Conservation (phyloP, 441 rosid genomes). For the Omphalea diandra region DNA sequence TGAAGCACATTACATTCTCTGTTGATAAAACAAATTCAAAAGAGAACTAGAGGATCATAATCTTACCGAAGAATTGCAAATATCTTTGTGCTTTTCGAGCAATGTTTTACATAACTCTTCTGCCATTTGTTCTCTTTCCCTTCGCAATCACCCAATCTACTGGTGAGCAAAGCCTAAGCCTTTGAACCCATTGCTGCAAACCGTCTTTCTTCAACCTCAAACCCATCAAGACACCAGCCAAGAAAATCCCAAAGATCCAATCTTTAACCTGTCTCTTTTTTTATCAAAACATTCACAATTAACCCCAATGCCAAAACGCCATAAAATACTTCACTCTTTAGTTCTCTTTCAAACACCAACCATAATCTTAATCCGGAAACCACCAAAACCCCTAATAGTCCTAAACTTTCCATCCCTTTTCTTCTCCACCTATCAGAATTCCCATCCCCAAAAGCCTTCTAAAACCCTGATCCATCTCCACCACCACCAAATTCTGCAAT, state of each 20-base stretch:
- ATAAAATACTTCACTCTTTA: conserved; percentile 26
- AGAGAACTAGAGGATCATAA: too few species aligned
- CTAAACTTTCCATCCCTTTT: conserved; percentile 25
- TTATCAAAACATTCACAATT: conserved; percentile 20
- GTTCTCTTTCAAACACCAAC: conserved; percentile 28
- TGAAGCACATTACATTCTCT: background rate
- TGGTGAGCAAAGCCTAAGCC: conserved; percentile 22
- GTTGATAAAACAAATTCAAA: background rate
- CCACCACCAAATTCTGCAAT: conserved; percentile 31
- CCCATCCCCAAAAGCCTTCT: conserved; percentile 38
- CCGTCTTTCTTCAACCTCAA: conserved; percentile 30
- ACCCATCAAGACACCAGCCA: conserved; percentile 34
- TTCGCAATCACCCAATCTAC: conserved; percentile 21
- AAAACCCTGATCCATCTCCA: conserved; percentile 23
- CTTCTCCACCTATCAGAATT: conserved; percentile 41
- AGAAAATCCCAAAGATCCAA: conserved; percentile 37
- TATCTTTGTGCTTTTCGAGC: too few species aligned
- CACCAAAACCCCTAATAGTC: conserved; percentile 24
- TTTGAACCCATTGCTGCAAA: conserved; percentile 29
- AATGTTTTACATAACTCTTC: conserved; percentile 23
- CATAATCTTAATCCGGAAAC: conserved; percentile 24
- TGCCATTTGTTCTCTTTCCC: conserved; percentile 30
- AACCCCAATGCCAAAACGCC: conserved; percentile 35
- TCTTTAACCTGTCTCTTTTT: conserved; percentile 26
- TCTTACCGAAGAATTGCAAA: background rate